A percentile compares a stretch with the other conserved stretches of the same genome.
Conservation (phyloP, 345 rosid species). For the Camelina sativa region DNA sequence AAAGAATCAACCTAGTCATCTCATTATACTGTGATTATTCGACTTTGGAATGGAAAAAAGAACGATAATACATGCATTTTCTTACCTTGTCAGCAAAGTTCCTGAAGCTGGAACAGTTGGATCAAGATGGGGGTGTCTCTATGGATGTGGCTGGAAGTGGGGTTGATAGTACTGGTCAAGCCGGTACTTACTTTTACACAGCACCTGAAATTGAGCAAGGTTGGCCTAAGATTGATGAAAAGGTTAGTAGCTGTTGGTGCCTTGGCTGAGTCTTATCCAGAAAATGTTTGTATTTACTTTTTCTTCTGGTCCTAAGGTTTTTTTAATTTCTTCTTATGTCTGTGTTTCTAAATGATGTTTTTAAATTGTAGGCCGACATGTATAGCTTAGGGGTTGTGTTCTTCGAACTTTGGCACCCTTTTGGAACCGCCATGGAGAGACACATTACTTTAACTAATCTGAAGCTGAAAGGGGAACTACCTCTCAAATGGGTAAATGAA, state of each 20-base stretch:
- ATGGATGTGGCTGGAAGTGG: constrained; percentile 73
- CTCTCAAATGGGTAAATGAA: constrained; percentile 75
- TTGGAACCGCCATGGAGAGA: constrained; percentile 97
- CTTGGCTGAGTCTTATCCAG: constrained; percentile 28
- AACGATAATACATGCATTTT: constrained; percentile 18
- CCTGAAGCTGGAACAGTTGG: constrained; percentile 92
- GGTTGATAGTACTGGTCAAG: constrained; percentile 86
- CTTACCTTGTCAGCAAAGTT: constrained; percentile 72
- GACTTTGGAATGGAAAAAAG: constrained; percentile 10
- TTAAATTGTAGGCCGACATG: constrained; percentile 84
- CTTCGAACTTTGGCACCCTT: constrained; percentile 96
- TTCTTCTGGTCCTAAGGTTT: constrained; percentile 21
- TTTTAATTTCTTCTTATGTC: constrained; percentile 7
- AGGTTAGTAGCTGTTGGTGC: constrained; percentile 53
- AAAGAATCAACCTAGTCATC: constrained; percentile 2
- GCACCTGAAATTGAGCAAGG: constrained; percentile 99
- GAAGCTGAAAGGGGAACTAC: constrained; percentile 86
- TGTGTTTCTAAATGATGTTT: constrained; percentile 23
- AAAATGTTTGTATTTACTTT: constrained; percentile 20
- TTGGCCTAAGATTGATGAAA: constrained; percentile 99
- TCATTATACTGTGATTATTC: constrained; percentile 20
- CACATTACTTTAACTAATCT: constrained; percentile 68
- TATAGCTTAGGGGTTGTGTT: constrained; percentile 94
- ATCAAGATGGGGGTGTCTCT: constrained; percentile 69
- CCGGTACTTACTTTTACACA: constrained; percentile 94